Evolutionary conservation across 2,329 filamentous ascomycete species (phyloP).

Genomic region (Epichloe bromicola): DNA sequence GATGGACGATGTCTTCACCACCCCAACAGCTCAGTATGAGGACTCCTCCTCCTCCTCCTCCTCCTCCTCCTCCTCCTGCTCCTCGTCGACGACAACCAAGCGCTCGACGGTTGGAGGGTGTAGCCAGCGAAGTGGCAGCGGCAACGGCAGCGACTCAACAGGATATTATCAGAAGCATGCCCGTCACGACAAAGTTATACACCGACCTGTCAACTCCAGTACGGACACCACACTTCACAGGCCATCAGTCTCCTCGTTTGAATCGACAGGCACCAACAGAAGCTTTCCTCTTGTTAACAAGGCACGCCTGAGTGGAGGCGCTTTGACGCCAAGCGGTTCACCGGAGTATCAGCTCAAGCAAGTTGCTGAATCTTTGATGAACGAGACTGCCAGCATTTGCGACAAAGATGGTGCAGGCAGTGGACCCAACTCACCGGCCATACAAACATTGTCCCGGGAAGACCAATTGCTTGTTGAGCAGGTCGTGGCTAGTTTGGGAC

Average conservation of each 20-base stretch:
- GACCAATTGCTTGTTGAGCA: conserved; percentile 48
- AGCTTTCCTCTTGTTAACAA: conserved; percentile 50
- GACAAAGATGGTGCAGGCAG: conserved; percentile 19
- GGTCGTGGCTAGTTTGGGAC: conserved; percentile 45
- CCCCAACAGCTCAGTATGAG: conserved; percentile 10
- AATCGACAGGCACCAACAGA: conserved; percentile 44
- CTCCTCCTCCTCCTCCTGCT: background rate
- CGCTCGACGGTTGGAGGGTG: conserved; percentile 13
- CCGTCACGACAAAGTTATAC: conserved; percentile 24
- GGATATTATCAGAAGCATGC: conserved; percentile 7
- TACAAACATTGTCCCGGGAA: conserved; percentile 36
- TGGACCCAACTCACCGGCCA: conserved; percentile 25
- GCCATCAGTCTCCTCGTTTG: conserved; percentile 43
- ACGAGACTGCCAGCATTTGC: conserved; percentile 31
- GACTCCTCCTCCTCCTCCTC: background rate
- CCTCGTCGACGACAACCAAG: conserved; percentile 10
- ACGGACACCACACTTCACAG: conserved; percentile 31
- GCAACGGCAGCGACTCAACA: conserved; percentile 12
- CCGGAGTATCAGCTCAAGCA: conserved; percentile 35
- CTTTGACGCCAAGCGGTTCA: conserved; percentile 35
- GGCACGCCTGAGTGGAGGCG: conserved; percentile 30
- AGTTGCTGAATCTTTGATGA: conserved; percentile 35
- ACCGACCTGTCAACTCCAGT: conserved; percentile 30
- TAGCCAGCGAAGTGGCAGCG: conserved; percentile 7
- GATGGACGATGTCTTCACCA: conserved; percentile 10